Evolutionary conservation across 176 grass and related monocot species (phyloP).

Genomic region (Saccharum spontaneum): DNA sequence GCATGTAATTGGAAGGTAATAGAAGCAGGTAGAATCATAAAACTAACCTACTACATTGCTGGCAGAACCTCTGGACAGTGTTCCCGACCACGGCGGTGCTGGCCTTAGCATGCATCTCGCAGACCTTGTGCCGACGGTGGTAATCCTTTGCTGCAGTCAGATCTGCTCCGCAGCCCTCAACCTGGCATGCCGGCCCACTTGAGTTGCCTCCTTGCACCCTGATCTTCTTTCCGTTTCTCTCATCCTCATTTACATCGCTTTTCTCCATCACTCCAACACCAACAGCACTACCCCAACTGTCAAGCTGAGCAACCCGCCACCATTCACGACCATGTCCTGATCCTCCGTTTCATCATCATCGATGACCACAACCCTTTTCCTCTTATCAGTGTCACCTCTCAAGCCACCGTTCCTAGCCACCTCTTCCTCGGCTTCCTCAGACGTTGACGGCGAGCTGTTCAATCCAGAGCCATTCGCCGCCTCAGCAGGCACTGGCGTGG

Average conservation of each 20-base stretch:
- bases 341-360: constrained; percentile 30
- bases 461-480: constrained; percentile 16
- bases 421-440: constrained; percentile 40
- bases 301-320: constrained; percentile 47
- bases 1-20: constrained; percentile 7
- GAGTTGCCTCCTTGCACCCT: constrained; percentile 64
- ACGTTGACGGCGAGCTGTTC: constrained; percentile 65
- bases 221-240: constrained; percentile 73
- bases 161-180: constrained; percentile 78
- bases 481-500: constrained; percentile 33
- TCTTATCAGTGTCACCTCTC: constrained; percentile 66
- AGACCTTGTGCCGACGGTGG: constrained; percentile 94
- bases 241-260: constrained; percentile 43
- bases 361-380: constrained; percentile 58
- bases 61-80: constrained; percentile 82
- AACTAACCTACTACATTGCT: constrained; percentile 96
- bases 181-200: constrained; percentile 59
- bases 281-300: constrained; percentile 35
- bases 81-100: constrained; percentile 76
- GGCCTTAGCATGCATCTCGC: constrained; percentile 97
- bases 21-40: background rate
- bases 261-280: background rate
- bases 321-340: constrained; percentile 17
- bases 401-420: background rate
- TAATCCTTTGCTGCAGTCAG: constrained; percentile 81